phyloP scores from a whole-genome alignment of 192 early-diverging fungal species.

The Phycomyces blakesleeanus region DNA sequence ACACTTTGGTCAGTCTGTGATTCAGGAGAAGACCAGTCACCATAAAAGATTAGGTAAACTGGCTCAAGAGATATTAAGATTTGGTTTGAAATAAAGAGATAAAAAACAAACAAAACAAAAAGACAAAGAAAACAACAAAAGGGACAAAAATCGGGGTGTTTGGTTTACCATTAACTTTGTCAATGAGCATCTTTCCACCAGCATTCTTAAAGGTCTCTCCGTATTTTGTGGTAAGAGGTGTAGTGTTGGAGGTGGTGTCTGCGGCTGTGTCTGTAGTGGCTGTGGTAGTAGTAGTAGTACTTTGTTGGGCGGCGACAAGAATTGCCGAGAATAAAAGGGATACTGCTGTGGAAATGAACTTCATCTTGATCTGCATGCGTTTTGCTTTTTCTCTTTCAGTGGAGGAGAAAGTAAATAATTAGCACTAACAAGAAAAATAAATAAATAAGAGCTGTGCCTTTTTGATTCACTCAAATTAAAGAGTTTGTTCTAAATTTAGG shows the following conservation, averaged over 20 bases:
- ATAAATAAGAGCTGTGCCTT: neutral
- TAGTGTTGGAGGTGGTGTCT: neutral
- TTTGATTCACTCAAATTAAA: neutral
- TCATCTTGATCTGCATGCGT: neutral
- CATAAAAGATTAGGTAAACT: conserved; percentile 27
- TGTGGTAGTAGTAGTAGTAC: neutral
- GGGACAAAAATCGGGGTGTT: too few relatives aligned
- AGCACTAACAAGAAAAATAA: neutral
- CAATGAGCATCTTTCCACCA: conserved; percentile 5
- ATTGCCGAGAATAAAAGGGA: neutral
- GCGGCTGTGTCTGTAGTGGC: too few relatives aligned
- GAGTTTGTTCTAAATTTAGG: neutral
- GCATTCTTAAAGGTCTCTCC: conserved; percentile 10
- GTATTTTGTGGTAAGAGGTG: conserved; percentile 2
- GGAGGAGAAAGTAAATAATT: neutral
- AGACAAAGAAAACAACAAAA: too few relatives aligned
- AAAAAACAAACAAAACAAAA: too few relatives aligned
- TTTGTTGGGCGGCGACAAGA: neutral
- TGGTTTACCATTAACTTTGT: conserved; percentile 8
- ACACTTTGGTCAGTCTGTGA: conserved; percentile 5
- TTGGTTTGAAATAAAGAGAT: too few relatives aligned
- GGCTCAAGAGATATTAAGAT: neutral
- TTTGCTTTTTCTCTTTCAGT: neutral
- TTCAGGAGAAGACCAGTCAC: conserved; percentile 18
- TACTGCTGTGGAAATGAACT: neutral